phyloP scores from a whole-genome alignment of 2,329 filamentous ascomycete species.

The Ceratocystis huliohia region DNA sequence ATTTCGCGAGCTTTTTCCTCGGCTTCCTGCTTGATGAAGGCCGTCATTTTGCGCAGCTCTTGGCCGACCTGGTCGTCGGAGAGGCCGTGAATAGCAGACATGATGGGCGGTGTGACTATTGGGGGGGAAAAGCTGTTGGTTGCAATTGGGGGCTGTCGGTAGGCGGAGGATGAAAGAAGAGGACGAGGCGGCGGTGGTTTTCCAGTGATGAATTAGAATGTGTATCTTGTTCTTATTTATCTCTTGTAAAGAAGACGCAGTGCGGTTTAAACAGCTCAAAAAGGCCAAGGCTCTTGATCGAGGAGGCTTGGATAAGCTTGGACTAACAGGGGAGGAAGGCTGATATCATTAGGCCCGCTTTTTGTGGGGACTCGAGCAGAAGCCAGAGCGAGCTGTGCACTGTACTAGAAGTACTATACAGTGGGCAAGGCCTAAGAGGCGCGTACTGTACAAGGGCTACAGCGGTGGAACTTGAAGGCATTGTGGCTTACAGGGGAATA shows the following conservation, averaged over 20 bases:
- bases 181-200: not conserved
- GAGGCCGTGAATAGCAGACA: conserved; percentile 59
- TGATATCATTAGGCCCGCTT: conserved; percentile 4
- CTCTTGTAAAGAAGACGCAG: not conserved
- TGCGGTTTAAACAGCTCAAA: conserved; percentile 5
- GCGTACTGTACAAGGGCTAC: too few species aligned
- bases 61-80: conserved; percentile 97
- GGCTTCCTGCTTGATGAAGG: conserved; percentile 98
- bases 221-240: not conserved
- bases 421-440: too few species aligned
- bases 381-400: too few species aligned
- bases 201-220: not conserved
- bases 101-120: conserved; percentile 6
- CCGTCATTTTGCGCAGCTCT: conserved; percentile 99
- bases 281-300: conserved; percentile 1
- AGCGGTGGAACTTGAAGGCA: too few species aligned
- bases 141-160: not conserved
- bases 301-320: conserved; percentile 2
- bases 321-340: not conserved
- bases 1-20: conserved; percentile 95
- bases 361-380: not conserved
- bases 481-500: too few species aligned
- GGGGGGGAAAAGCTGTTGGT: not conserved
- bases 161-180: not conserved
- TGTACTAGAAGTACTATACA: too few species aligned